Conservation (phyloP, 2,329 filamentous ascomycete genomes). For the Beauveria asiatica region DNA sequence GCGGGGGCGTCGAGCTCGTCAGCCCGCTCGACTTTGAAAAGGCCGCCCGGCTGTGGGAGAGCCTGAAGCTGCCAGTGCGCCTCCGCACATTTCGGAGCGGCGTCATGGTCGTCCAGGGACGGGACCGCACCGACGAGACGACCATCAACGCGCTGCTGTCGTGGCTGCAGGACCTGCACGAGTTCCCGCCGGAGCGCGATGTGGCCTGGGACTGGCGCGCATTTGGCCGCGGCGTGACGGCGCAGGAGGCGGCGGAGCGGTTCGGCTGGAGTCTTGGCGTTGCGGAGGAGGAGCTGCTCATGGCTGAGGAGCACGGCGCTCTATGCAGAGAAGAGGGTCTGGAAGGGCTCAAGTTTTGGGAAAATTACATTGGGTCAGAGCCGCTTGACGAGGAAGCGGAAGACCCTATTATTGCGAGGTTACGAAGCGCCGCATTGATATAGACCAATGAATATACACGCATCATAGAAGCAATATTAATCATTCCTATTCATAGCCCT, state of each 20-base stretch:
- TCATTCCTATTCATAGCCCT: not conserved
- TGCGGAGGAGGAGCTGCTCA: conserved; percentile 88
- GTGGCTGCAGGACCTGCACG: conserved; percentile 70
- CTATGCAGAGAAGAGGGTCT: conserved; percentile 87
- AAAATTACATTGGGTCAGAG: conserved; percentile 55
- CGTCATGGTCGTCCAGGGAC: conserved; percentile 84
- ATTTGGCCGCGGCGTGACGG: conserved; percentile 81
- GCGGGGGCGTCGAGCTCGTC: conserved; percentile 89
- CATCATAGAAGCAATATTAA: not conserved
- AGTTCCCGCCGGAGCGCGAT: conserved; percentile 54
- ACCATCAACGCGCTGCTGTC: conserved; percentile 67
- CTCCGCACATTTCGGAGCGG: conserved; percentile 86
- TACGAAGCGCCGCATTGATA: conserved; percentile 8
- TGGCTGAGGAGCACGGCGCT: conserved; percentile 86
- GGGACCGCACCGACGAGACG: conserved; percentile 82
- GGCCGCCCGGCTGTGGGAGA: conserved; percentile 81
- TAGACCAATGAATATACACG: not conserved
- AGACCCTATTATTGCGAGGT: conserved; percentile 2
- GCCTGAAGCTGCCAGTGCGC: conserved; percentile 74
- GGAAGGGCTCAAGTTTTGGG: conserved; percentile 89
- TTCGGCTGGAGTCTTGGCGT: conserved; percentile 98
- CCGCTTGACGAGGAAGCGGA: not conserved
- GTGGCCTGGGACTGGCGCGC: conserved; percentile 65
- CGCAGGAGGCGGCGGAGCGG: conserved; percentile 76
- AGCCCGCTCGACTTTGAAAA: conserved; percentile 88